phyloP scores from a whole-genome alignment of 345 rosid species.

The Lepidium africanum region DNA sequence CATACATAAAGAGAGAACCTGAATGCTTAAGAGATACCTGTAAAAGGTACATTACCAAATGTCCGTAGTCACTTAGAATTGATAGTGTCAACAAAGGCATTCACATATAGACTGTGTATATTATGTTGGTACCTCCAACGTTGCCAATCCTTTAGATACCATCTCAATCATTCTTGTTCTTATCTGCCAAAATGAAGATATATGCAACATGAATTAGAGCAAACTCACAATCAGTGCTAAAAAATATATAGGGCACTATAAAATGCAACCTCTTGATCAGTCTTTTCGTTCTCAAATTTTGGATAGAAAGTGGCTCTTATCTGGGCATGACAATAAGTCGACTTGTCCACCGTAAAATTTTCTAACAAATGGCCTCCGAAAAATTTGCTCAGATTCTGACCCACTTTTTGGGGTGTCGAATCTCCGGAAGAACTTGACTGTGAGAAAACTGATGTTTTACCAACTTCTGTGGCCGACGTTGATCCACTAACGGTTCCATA shows the following conservation, averaged over 20 bases:
- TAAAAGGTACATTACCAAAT: constrained; percentile 15
- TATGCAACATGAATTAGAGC: background rate
- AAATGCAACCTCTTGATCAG: constrained; percentile 80
- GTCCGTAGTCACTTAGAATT: background rate
- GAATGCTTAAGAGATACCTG: constrained; percentile 97
- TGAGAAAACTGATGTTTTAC: constrained; percentile 5
- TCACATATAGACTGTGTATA: background rate
- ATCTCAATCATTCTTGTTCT: constrained; percentile 84
- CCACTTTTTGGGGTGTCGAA: constrained; percentile 17
- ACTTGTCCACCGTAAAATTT: constrained; percentile 56
- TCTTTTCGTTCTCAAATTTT: constrained; percentile 94
- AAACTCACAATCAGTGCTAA: background rate
- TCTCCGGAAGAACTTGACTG: constrained; percentile 17
- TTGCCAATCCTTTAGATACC: constrained; percentile 80
- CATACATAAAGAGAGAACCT: constrained; percentile 98
- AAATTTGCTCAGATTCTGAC: constrained; percentile 37
- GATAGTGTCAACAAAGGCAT: background rate
- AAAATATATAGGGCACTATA: background rate
- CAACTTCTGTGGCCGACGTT: constrained; percentile 19
- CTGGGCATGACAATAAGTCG: constrained; percentile 59
- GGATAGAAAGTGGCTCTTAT: constrained; percentile 97
- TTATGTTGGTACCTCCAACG: constrained; percentile 59
- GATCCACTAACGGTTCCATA: constrained; percentile 49
- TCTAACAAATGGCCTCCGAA: constrained; percentile 43
- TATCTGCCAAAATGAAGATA: constrained; percentile 37